Base-by-base conservation (phyloP, 2,329 filamentous ascomycete genomes). In the Fusarium nematophilum region DNA sequence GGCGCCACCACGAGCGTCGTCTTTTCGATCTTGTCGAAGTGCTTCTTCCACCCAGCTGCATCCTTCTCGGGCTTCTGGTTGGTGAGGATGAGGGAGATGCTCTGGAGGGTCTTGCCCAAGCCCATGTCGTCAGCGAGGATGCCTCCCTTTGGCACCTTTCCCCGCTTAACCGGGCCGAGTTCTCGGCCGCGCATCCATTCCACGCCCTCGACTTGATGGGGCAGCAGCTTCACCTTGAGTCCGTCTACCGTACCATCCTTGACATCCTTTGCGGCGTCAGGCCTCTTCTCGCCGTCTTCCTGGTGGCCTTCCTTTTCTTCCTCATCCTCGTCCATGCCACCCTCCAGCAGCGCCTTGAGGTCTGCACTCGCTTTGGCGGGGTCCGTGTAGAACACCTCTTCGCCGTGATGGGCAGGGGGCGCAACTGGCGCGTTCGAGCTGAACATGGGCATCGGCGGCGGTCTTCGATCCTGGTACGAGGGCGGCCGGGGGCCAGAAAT, bases 121-220 rank as follows among this genome's bases (percentile, higher is more conserved):
- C 94, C 94, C 94, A 98, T 96, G 72, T 99, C 95, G 70, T 99
- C 95, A 14, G 95, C 95, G 29, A 99, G 83, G 61, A 99, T 96
- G 14, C 95, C 95, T 29, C 95, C 95, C 67, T 96, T 95, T 25
- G 94, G 93, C 9, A 96, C 84, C 59, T 80, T 86, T 55, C 91
- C 91, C 66, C 89, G 90, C 78, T 95, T 97, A 57, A 91, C 87
- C 14, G 88, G 87, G 3, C 94, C 93, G 9, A 92, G 88, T 76
- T 99, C 95, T 69, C 96, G 92, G 55, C 93, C 91, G 51, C 86
- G 89, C 92, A 99, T 97, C 94, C 95, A 99, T 52, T 89, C 86
- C 1, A 98, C 90, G 67, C 95, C 95, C 51, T 97, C 92, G 11
- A 97, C 87, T 75, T 99, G 95, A 76, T 99, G 95, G 5, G 93